Evolutionary conservation across 2,329 filamentous ascomycete genomes (phyloP), one percentile per base, ranked within the genome.

Genomic region (Simplicillium sp.): DNA sequence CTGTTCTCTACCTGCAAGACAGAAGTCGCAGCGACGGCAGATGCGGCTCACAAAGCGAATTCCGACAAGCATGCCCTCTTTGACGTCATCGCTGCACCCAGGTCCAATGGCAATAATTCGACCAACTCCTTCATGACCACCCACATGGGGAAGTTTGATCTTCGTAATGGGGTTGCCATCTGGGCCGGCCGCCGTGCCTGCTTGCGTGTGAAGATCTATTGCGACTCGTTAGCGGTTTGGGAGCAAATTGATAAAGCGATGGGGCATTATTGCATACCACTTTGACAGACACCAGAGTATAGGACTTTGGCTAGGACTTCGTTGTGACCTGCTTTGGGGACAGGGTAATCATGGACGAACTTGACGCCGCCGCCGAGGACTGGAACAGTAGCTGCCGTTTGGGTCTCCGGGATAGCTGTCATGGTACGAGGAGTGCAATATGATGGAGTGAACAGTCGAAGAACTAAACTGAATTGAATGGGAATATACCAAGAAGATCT

Each of bases 271-370:
- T 32, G 29, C 44, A 37, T 29, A 48, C 46, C 46, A 14, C 46
- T 48, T 14, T 47, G 45, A 9, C 46, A 48, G 17, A 48, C 46
- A 4, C 45, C 45, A 1, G 46, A 42, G 31, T 48, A 47, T 3
- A 48, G 43, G 11, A 48, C 41, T 14, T 48, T 48, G 34, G 46
- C 46, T 8, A 48, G 15, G 12, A 48, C 41, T 39, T 48, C 46
- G 36, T 48, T 48, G 12, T 45, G 35, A 1, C 43, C 45, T 7
- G 45, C 41, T 20, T 48, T 46, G 1, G 46, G 43, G 16, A 47
- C 46, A 7, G 46, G 45, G 32, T 48, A 48, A 13, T 47, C 39
- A 11, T 48, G 38, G 11, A 39, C 36, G 36, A 48, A 48, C n/a
- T 41, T 38, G 28, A 48, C 43, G 11, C 45, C 46, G 14, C 41